Base-by-base conservation (phyloP, 176 grass and related monocot species). In the Dendrocalamus sinicus region DNA sequence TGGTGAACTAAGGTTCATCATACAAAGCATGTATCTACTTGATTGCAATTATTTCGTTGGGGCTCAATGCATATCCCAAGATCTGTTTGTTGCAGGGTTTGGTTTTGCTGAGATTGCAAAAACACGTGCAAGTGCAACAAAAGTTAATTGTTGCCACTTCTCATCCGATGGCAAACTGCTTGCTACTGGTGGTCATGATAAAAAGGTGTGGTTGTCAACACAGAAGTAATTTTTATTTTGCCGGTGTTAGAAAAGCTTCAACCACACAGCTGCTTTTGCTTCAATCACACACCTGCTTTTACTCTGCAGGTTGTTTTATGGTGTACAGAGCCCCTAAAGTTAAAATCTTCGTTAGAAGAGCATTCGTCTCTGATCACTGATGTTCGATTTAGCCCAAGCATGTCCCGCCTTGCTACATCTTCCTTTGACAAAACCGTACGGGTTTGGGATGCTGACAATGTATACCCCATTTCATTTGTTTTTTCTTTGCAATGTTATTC, bases 361-460 rank as follows among this genome's bases (percentile, higher is more conserved):
- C 96, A 98, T 76, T 94, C 91, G 0, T 81, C 46, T 83, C 64
- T 95, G 43, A 98, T 98, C 59, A 98, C 91, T 67, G 96, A 95
- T 92, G 96, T 98, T 76, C 89, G 93, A 79, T 98, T 98, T 91
- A 98, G 96, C 81, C 93, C 93, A 89, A 98, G 90, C 81, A 95
- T 95, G 84, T 88, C 93, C 37, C 93, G 93, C 10, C 91, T 98
- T 77, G 96, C 96, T 81, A 98, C 96, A 48, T 98, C 96, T 48
- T 98, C 96, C 60, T 98, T 98, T 44, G 96, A 98, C 77, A 95
- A 95, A 90, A 98, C 93, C 26, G 93, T 98, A 73, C 89, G 93
- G 63, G 96, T 98, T 81, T 98, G 96, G 96, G 96, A 98, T 87
- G 93, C 96, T 66, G 96, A 98, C 75, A 98, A 95, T 82, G 96